Evolutionary conservation across 768 basidiomycete species (phyloP), one percentile per base, ranked within the genome.

Genomic region (Scleroderma citrinum): DNA sequence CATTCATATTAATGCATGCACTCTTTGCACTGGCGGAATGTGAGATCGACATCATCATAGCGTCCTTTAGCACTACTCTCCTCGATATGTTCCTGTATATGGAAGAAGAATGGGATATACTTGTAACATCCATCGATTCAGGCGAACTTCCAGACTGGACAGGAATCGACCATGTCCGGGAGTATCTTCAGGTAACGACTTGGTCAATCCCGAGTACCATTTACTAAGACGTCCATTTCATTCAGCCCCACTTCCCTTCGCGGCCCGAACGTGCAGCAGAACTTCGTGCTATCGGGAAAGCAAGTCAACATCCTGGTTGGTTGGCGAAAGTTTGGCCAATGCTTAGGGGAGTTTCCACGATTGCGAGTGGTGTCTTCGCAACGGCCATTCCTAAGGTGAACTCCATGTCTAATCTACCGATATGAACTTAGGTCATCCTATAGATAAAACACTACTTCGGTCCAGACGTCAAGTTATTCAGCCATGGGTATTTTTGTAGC

Each of bases 341-440:
- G 19, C 11, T 52, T 16, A 48, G 48, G 12, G 23, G 30, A 1
- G 40, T 47, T 35, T 13, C 13, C n/a, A 12, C 48, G 7, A 51
- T 51, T 24, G 54, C 45, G 30, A 62, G 59, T 20, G 54, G 61
- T 31, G 42, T 53, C 4, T 58, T 60, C 43, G 29, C 56, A 16
- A 12, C 42, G 14, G 16, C 44, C 8, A 23, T 60, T 26, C 61
- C 52, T 39, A 58, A 56, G 44, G 58, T 51, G 35, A 20, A 34
- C 32, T 5, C 7, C 13, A 13, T 20, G 12, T 24, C 8, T 4
- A 14, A 48, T 5, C 6, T 5, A 29, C 24, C 2, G 14, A 7
- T 8, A n/a, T 11, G n/a, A 8, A 8, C 29, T 45, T 41, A 48
- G 20, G 24, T 26, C n/a, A 6, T 20, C 2, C 39, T 43, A 1